Conservation (phyloP, 202 grass and related monocot species). For the Miscanthus sacchariflorus region DNA sequence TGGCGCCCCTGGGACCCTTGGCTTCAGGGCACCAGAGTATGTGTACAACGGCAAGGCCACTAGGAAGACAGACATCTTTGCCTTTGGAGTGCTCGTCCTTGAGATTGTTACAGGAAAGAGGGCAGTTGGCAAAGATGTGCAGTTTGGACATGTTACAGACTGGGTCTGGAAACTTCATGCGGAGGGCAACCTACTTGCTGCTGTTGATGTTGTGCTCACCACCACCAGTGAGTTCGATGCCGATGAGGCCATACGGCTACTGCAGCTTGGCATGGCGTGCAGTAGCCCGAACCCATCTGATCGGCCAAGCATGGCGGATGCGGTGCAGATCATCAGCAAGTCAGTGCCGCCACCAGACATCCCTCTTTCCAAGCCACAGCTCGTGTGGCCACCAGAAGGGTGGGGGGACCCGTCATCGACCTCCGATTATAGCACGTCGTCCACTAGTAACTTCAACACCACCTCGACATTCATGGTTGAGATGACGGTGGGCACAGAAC, state of each 20-base stretch:
- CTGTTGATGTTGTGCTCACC: not conserved
- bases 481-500: not conserved
- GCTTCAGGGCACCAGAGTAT: not conserved
- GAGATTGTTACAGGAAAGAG: constrained; percentile 6
- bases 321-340: not conserved
- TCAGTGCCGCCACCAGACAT: not conserved
- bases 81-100: constrained; percentile 13
- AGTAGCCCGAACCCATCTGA: not conserved
- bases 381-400: not conserved
- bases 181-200: not conserved
- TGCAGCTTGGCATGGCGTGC: constrained; percentile 14
- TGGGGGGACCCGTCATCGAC: not conserved
- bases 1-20: not conserved
- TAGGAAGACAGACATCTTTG: not conserved
- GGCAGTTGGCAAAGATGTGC: not conserved
- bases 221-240: not conserved
- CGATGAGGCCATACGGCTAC: not conserved
- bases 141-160: not conserved
- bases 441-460: not conserved
- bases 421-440: not conserved
- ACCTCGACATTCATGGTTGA: constrained; percentile 15
- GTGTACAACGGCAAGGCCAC: not conserved
- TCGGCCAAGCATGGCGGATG: not conserved
- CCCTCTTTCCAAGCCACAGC: not conserved
- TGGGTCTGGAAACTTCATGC: not conserved